Conservation (phyloP, 2,329 filamentous ascomycete genomes). For the Fusarium palustre region DNA sequence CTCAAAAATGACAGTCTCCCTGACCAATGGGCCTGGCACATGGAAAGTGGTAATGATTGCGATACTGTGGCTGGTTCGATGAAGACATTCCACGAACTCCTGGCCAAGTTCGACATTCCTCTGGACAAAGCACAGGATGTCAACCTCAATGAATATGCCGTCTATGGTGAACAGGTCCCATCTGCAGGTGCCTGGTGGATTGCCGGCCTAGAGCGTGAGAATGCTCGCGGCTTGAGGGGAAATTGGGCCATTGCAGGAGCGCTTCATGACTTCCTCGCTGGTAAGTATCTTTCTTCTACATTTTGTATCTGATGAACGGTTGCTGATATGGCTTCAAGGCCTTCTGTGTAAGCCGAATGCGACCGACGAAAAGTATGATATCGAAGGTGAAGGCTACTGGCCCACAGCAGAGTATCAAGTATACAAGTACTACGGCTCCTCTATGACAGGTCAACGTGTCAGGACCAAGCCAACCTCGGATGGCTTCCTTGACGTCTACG, state of each 20-base stretch:
- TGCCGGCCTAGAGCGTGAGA: conserved; percentile 58
- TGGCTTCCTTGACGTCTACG: conserved; percentile 9
- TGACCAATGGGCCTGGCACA: conserved; percentile 26
- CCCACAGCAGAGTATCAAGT: conserved; percentile 30
- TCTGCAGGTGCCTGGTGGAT: conserved; percentile 59
- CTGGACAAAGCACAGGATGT: conserved; percentile 47
- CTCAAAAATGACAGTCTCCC: conserved; percentile 2
- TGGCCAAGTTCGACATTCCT: neutral
- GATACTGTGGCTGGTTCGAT: neutral
- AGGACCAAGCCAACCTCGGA: conserved; percentile 2
- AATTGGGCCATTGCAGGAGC: conserved; percentile 58
- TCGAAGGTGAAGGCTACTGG: conserved; percentile 24
- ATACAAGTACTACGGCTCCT: conserved; percentile 27
- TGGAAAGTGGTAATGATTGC: conserved; percentile 10
- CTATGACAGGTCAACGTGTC: conserved; percentile 16
- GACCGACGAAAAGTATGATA: neutral
- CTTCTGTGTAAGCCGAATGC: conserved; percentile 17
- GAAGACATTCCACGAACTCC: neutral
- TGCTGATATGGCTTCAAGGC: neutral
- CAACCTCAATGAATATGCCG: conserved; percentile 63
- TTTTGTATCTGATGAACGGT: rapidly evolving
- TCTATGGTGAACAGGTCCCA: conserved; percentile 55
- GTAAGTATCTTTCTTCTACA: neutral
- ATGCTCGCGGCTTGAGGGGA: conserved; percentile 56
- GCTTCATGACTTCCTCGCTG: conserved; percentile 59